phyloP scores from a whole-genome alignment of 306 rosid genomes.

The Vigna hirtella region DNA sequence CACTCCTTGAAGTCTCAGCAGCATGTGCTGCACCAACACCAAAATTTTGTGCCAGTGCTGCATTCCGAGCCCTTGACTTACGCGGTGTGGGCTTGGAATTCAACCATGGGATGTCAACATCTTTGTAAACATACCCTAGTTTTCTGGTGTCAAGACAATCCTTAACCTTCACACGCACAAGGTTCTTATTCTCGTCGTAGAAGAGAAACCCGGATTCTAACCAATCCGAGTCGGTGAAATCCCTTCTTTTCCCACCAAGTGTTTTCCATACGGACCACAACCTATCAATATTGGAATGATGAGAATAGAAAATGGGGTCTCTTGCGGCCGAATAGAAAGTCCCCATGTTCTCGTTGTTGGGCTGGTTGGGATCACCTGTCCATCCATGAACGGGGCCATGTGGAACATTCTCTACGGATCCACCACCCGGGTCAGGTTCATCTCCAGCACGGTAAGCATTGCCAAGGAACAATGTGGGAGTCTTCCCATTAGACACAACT shows the following conservation, averaged over 20 bases:
- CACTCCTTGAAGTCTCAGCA: conserved; percentile 41
- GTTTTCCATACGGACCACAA: conserved; percentile 78
- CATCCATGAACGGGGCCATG: conserved; percentile 69
- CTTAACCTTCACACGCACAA: conserved; percentile 65
- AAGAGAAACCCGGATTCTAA: conserved; percentile 71
- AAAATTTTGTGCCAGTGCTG: conserved; percentile 6
- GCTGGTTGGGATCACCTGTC: conserved; percentile 60
- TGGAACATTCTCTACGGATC: conserved; percentile 65
- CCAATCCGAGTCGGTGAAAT: conserved; percentile 64
- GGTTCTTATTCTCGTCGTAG: conserved; percentile 23
- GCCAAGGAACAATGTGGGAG: conserved; percentile 63
- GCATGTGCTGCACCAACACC: conserved; percentile 54
- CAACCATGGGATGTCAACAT: conserved; percentile 72
- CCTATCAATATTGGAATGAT: conserved; percentile 78
- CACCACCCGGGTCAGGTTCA: conserved; percentile 59
- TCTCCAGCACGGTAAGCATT: conserved; percentile 63
- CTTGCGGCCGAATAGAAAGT: conserved; percentile 73
- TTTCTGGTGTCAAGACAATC: conserved; percentile 65
- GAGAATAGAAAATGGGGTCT: conserved; percentile 77
- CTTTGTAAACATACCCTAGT: conserved; percentile 71
- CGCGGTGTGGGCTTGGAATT: conserved; percentile 57
- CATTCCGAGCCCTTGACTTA: neutral
- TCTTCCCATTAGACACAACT: conserved; percentile 66
- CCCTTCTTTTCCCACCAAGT: conserved; percentile 51
- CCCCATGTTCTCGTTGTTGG: conserved; percentile 78